Evolutionary conservation across 176 grass and related monocot genomes (phyloP).

Genomic region (maize (Zea mays)): Zm-B73-REFERENCE-NAM-5.0 NC_050100.1:19310001-19310500

Average conservation of each 20-base stretch:
- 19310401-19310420: background rate
- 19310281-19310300: background rate
- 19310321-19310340: conserved; percentile 2
- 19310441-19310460: background rate
- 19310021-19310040: background rate
- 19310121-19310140: background rate
- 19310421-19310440: background rate
- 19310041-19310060: background rate
- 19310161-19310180: background rate
- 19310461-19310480: too few species aligned
- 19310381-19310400: background rate
- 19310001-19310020: background rate
- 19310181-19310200: background rate
- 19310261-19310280: background rate
- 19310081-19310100: background rate
- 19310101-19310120: background rate
- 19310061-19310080: background rate
- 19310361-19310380: background rate
- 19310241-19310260: background rate
- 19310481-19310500: too few species aligned
- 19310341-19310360: background rate
- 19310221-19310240: conserved; percentile 2
- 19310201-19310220: conserved; percentile 1
- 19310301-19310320: too few species aligned
- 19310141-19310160: background rate